A percentile compares a stretch with the other conserved stretches of the same genome.
phyloP scores from a whole-genome alignment of 2,329 filamentous ascomycete genomes.

The Calonectria hongkongensis region DNA sequence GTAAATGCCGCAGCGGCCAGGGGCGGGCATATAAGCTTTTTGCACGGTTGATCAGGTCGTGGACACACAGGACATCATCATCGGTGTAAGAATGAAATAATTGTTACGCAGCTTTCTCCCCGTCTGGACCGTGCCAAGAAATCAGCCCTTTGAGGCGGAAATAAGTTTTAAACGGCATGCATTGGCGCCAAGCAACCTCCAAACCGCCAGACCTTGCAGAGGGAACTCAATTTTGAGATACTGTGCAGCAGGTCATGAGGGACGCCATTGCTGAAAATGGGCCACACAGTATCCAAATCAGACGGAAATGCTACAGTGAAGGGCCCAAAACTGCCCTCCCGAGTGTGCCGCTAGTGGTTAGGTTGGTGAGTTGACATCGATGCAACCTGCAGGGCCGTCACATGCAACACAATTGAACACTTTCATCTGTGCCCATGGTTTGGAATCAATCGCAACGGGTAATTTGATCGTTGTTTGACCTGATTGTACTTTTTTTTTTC shows the following conservation, averaged over 20 bases:
- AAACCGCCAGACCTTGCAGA: background rate
- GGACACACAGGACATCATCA: too few species aligned
- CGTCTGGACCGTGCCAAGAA: background rate
- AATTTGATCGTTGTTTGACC: background rate
- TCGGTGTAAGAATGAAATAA: background rate
- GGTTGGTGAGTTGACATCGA: background rate
- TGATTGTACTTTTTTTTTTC: background rate
- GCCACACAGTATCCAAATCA: slow-evolving; percentile 1
- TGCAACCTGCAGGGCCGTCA: slow-evolving; percentile 1
- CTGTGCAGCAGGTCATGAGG: background rate
- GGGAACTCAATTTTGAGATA: slow-evolving; percentile 1
- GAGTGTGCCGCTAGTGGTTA: background rate
- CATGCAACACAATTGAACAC: background rate
- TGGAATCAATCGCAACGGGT: background rate
- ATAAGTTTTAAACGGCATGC: background rate
- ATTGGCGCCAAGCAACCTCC: background rate
- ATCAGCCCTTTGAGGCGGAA: background rate
- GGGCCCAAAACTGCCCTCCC: background rate
- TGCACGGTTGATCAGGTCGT: too few species aligned
- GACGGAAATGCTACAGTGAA: background rate
- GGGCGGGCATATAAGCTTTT: too few species aligned
- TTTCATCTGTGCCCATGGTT: background rate
- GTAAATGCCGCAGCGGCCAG: too few species aligned
- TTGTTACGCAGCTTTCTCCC: background rate
- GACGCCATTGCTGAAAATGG: background rate